A percentile compares a stretch with the other conserved stretches of the same genome.
These are phyloP conservation scores for Suillus clintonianus DNA, from an alignment of 768 basidiomycete genomes.

Conservation along the genomic window DNA sequence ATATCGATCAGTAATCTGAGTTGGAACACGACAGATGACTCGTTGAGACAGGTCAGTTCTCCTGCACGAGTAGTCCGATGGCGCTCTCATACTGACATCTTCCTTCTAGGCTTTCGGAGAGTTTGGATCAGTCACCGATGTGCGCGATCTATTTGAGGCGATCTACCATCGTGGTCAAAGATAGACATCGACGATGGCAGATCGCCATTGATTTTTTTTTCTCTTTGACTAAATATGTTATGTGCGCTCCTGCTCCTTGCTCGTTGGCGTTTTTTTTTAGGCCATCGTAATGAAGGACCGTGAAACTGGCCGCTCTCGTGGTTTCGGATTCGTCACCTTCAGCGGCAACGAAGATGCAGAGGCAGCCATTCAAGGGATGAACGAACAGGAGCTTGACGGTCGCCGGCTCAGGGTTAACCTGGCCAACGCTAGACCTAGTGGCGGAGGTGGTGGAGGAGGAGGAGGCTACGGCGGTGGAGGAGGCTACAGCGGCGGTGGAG, in stretches of 20 bases:
- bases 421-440: conserved; percentile 30
- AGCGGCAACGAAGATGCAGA: conserved; percentile 37
- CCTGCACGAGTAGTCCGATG: neutral
- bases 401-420: conserved; percentile 55
- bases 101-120: conserved; percentile 41
- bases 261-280: conserved; percentile 15
- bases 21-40: conserved; percentile 33
- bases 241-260: conserved; percentile 20
- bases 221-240: conserved; percentile 26
- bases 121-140: conserved; percentile 50
- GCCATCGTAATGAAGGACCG: conserved; percentile 47
- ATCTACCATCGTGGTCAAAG: conserved; percentile 26
- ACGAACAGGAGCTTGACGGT: conserved; percentile 58
- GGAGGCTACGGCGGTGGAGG: conserved; percentile 22
- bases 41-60: conserved; percentile 25
- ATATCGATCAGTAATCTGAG: conserved; percentile 31
- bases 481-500: conserved; percentile 14
- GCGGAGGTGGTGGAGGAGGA: conserved; percentile 24
- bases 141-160: conserved; percentile 40
- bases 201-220: conserved; percentile 15
- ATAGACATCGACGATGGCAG: conserved; percentile 30
- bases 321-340: conserved; percentile 57
- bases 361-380: conserved; percentile 43
- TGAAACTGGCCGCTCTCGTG: conserved; percentile 58
- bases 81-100: conserved; percentile 3